These are phyloP conservation scores for Colletotrichum trifolii DNA, from an alignment of 2,329 filamentous ascomycete genomes.

Conservation along the genomic window DNA sequence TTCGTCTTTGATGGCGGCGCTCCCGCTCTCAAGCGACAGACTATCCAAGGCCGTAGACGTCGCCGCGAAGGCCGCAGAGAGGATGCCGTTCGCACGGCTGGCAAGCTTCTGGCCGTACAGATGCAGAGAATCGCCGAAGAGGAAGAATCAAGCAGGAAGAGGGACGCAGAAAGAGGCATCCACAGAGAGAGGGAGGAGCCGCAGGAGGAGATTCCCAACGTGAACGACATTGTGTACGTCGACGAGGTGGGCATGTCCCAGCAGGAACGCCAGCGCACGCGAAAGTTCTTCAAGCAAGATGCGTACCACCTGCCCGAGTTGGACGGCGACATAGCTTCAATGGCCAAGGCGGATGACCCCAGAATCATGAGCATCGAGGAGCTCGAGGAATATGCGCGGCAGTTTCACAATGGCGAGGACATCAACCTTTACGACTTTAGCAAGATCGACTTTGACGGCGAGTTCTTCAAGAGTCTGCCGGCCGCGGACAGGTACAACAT, in stretches of 20 bases:
- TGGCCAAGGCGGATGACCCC: conserved; percentile 92
- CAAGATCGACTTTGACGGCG: conserved; percentile 97
- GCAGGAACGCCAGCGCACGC: conserved; percentile 77
- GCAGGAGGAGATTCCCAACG: conserved; percentile 75
- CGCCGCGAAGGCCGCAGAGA: conserved; percentile 89
- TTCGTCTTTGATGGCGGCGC: conserved; percentile 99
- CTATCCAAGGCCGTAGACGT: conserved; percentile 81
- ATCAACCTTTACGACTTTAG: conserved; percentile 95
- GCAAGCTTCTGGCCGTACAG: conserved; percentile 90
- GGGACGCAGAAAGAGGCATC: conserved; percentile 56
- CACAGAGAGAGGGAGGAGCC: conserved; percentile 58
- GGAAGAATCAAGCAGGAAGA: conserved; percentile 75
- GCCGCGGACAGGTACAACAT: conserved; percentile 96
- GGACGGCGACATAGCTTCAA: conserved; percentile 80
- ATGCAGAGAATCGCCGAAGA: conserved; percentile 93
- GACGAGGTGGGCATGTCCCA: conserved; percentile 88
- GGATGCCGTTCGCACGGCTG: conserved; percentile 91
- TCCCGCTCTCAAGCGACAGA: conserved; percentile 89
- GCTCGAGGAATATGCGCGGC: conserved; percentile 90
- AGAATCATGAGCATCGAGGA: conserved; percentile 97
- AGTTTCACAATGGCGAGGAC: conserved; percentile 93
- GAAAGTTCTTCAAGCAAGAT: conserved; percentile 90
- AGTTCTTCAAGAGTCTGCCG: conserved; percentile 93
- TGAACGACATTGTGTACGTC: conserved; percentile 82
- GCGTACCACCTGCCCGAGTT: conserved; percentile 95